Base-by-base conservation (phyloP, 2,329 filamentous ascomycete species). In the Trichoderma harzianum region DNA sequence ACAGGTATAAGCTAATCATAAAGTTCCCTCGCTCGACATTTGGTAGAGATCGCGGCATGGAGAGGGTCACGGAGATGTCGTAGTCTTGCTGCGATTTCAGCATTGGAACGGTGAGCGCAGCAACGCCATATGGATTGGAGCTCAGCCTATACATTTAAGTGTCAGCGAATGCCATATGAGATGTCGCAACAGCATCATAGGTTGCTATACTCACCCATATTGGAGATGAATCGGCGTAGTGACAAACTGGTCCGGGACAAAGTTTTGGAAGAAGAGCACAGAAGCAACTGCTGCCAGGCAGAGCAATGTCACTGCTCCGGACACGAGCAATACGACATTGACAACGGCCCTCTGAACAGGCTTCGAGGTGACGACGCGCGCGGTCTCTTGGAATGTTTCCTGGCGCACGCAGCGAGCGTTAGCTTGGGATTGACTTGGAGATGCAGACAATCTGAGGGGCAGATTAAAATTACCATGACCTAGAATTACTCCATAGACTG, bases 21-120 rank as follows among this genome's bases (percentile, higher is more conserved):
- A 98, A 98, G 83, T 98, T 98, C 32, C 96, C 96, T 16, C 88
- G 88, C 2, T 87, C 88, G 26, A 92, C 82, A 77, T 99, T 99
- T 2, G 86, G 82, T 0, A 89, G 90, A 3, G 93, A 96, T 53
- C 91, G 90, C 21, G 96, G 96, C 74, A 99, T 85, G 4, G 88
- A 87, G 36, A 99, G 86, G 26, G 89, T 85, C 1, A 98, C 86
- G 6, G 88, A 86, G 55, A 99, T 87, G 80, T 98, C 94, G 85
- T 99, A 99, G 62, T 91, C 87, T 80, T 98, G 95, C 61, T 89
- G 86, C 21, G 89, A 85, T 75, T 92, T 89, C 74, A 96, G 83
- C 61, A 88, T 85, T 18, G 83, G 80, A 2, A 73, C 74, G n/a
- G 80, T 77, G 36, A 90, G 81, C 30, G 83, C 80, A 14, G 84